Base-by-base conservation (phyloP, 345 rosid genomes). In the Heritiera littoralis region DNA sequence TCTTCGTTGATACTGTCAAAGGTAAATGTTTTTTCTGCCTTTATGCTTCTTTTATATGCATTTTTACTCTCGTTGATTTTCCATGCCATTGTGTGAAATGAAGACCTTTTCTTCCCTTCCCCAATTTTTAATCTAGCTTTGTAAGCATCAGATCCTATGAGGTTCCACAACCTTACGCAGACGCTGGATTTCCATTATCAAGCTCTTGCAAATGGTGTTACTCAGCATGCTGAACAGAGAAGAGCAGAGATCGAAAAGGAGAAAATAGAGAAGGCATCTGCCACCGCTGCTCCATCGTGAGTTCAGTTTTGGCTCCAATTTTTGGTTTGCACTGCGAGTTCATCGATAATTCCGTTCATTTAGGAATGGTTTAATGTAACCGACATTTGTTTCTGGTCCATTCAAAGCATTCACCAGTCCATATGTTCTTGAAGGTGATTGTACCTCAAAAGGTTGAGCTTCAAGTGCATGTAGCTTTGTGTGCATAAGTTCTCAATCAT, bases 201-300 rank as follows among this genome's bases (percentile, higher is more conserved):
- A 81, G 98, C 97, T 13, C 87, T 93, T 49, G 99, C 99, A 35
- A 92, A 90, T 72, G 93, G 93, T 56, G 88, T 97, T 84, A 96
- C 94, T 40, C 93, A 88, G 89, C 98, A 94, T 82, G 98, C 99
- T 70, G 99, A 94, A 75, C 87, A 87, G 83, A 93, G 99, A 84
- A 92, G 97, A 86, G 89, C 76, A 38, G 99, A 90, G 87, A 94
- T 94, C 15, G 97, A 94, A 81, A 97, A 94, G 85, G 98, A 93
- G 86, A 92, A 87, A 86, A 67, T 87, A 87, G 95, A 90, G 89
- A 92, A 89, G 83, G 92, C 93, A 58, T 84, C 95, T 0, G 77
- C 89, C 30, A 78, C 85, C 17, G 78, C 86, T 54, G 80, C 86
- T 54, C 8, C 80, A 7, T 86, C 87, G 70, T 92, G 84, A 83